Conservation (phyloP, 2,329 filamentous ascomycete species). For the Arthrocladium fulminans region DNA sequence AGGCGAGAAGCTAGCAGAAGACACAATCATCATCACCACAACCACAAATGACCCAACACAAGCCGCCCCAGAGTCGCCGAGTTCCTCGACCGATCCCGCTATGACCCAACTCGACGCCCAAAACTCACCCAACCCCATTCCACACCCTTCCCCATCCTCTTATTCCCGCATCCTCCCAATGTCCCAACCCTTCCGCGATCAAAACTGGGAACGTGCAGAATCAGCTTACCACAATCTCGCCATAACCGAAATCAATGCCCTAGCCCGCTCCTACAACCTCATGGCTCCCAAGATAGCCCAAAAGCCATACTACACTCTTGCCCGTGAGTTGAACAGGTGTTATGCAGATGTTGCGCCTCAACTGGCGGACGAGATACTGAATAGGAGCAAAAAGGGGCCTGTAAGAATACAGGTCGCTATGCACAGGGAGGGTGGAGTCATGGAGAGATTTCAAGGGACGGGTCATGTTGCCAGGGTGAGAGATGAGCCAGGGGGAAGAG, state of each 20-base stretch:
- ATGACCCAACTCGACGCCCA: slow-evolving; percentile 3
- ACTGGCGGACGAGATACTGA: slow-evolving; percentile 62
- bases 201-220: slow-evolving; percentile 65
- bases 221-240: slow-evolving; percentile 65
- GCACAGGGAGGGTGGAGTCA: slow-evolving; percentile 43
- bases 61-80: neutral
- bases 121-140: too few species aligned
- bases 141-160: slow-evolving; percentile 18
- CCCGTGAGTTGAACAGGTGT: slow-evolving; percentile 71
- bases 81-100: slow-evolving; percentile 10
- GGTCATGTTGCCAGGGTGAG: slow-evolving; percentile 51
- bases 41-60: neutral
- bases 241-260: slow-evolving; percentile 65
- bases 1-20: neutral
- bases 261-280: slow-evolving; percentile 84
- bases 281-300: slow-evolving; percentile 88
- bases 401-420: slow-evolving; percentile 33
- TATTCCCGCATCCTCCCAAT: slow-evolving; percentile 27
- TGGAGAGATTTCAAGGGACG: slow-evolving; percentile 51
- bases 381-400: slow-evolving; percentile 50
- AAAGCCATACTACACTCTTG: slow-evolving; percentile 80
- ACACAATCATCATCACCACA: neutral
- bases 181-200: slow-evolving; percentile 64
- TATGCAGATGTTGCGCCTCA: slow-evolving; percentile 78
- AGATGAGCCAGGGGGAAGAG: slow-evolving; percentile 60